Percentiles rank a stretch among this genome's conserved stretches.
Evolutionary conservation across 768 basidiomycete genomes (phyloP).

Genomic region (Butyriboletus loyo): DNA sequence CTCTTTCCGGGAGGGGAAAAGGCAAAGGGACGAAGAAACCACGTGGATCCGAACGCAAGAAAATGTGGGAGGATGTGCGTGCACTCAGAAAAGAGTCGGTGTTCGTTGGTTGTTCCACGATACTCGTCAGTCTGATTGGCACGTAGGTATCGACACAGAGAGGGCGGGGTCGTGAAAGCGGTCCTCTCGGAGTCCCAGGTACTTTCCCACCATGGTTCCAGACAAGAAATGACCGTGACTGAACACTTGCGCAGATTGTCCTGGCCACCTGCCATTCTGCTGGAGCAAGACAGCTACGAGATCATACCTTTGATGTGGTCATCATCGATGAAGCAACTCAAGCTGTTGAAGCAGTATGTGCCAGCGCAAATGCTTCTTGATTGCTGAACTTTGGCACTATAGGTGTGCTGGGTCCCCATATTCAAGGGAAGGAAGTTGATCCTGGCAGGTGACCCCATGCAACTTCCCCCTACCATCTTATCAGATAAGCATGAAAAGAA

Average conservation of each 20-base stretch:
- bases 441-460: conserved; percentile 92
- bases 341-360: conserved; percentile 83
- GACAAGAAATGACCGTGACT: not conserved
- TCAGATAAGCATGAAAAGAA: conserved; percentile 50
- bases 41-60: conserved; percentile 70
- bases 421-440: conserved; percentile 89
- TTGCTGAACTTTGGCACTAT: not conserved
- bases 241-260: conserved; percentile 54
- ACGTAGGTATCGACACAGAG: conserved; percentile 80
- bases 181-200: conserved; percentile 82
- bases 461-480: conserved; percentile 90
- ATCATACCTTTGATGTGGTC: conserved; percentile 83
- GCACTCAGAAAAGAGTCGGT: conserved; percentile 87
- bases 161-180: conserved; percentile 77
- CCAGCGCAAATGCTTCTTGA: not conserved
- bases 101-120: not conserved
- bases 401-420: conserved; percentile 87
- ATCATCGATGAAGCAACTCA: conserved; percentile 99
- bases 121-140: not conserved
- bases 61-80: conserved; percentile 84
- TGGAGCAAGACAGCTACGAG: conserved; percentile 76
- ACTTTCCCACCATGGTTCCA: not conserved
- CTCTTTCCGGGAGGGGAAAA: conserved; percentile 72
- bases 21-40: conserved; percentile 70
- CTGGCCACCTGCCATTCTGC: conserved; percentile 94